These are phyloP conservation scores for Paramecium sexaurelia DNA, from an alignment of 73 alveolate genomes.

Conservation along the genomic window DNA sequence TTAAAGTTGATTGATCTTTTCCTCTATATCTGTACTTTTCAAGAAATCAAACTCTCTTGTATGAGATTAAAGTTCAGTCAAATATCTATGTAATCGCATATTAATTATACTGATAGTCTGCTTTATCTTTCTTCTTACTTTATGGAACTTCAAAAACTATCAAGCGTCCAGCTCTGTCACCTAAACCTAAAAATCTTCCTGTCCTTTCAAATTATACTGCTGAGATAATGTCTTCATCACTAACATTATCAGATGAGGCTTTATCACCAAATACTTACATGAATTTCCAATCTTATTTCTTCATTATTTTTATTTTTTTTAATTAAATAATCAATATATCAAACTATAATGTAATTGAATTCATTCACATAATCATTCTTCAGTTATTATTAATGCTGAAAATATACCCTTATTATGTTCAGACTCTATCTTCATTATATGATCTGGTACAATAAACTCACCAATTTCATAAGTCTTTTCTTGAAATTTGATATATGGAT, in stretches of 20 bases:
- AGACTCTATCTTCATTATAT: neutral
- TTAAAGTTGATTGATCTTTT: slow-evolving; percentile 76
- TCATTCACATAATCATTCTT: slow-evolving; percentile 10
- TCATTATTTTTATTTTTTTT: slow-evolving; percentile 9
- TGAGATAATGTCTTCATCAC: slow-evolving; percentile 77
- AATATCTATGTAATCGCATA: slow-evolving; percentile 66
- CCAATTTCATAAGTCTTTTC: neutral
- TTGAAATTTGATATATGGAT: neutral
- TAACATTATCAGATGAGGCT: slow-evolving; percentile 68
- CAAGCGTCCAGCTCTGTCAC: slow-evolving; percentile 86
- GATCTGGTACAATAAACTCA: neutral
- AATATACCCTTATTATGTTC: neutral
- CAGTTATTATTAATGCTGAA: neutral
- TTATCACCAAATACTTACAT: slow-evolving; percentile 69
- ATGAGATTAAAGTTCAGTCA: slow-evolving; percentile 81
- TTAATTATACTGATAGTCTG: slow-evolving; percentile 61
- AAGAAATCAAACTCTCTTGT: slow-evolving; percentile 82
- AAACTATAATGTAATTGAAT: neutral
- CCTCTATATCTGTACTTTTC: slow-evolving; percentile 79
- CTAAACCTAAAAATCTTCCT: slow-evolving; percentile 82
- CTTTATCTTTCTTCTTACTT: slow-evolving; percentile 60
- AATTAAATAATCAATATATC: neutral
- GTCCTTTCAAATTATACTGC: slow-evolving; percentile 80
- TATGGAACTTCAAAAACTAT: slow-evolving; percentile 72
- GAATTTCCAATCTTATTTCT: slow-evolving; percentile 69